These are phyloP conservation scores for Protomyces arabidopsidicola DNA, from an alignment of 1,139 yeast species.

Conservation along the genomic window DNA sequence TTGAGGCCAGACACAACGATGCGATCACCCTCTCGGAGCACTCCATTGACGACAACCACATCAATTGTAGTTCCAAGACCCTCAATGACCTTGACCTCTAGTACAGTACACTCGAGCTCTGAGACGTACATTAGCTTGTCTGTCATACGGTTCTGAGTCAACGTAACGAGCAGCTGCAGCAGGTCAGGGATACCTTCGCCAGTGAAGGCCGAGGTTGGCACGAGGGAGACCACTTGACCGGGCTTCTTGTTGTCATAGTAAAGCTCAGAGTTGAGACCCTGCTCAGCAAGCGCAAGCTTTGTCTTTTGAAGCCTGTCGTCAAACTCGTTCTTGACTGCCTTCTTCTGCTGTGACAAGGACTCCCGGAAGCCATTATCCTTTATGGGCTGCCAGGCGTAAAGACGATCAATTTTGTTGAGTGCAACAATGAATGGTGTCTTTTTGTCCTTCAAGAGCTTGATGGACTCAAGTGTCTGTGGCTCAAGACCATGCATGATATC, in stretches of 20 bases:
- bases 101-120: conserved; percentile 87
- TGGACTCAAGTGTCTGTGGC: conserved; percentile 93
- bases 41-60: conserved; percentile 93
- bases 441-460: conserved; percentile 84
- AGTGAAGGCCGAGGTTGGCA: conserved; percentile 97
- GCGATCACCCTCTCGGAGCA: conserved; percentile 88
- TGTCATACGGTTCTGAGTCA: conserved; percentile 98
- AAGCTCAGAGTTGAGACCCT: conserved; percentile 94
- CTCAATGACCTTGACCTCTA: conserved; percentile 97
- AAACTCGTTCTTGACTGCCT: conserved; percentile 86
- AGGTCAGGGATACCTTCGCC: conserved; percentile 99
- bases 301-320: conserved; percentile 80
- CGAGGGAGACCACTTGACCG: conserved; percentile 88
- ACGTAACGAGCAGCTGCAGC: conserved; percentile 87
- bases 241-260: conserved; percentile 92
- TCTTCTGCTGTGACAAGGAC: conserved; percentile 73
- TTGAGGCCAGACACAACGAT: conserved; percentile 95
- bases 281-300: conserved; percentile 90
- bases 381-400: conserved; percentile 84
- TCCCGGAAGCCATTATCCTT: conserved; percentile 96
- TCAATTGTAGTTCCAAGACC: conserved; percentile 99
- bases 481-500: conserved; percentile 99
- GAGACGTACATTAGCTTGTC: conserved; percentile 96
- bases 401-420: conserved; percentile 90
- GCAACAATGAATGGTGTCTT: conserved; percentile 98